phyloP scores from a whole-genome alignment of 352 stramenopile genomes.

The Phytopythium kandeliae region DNA sequence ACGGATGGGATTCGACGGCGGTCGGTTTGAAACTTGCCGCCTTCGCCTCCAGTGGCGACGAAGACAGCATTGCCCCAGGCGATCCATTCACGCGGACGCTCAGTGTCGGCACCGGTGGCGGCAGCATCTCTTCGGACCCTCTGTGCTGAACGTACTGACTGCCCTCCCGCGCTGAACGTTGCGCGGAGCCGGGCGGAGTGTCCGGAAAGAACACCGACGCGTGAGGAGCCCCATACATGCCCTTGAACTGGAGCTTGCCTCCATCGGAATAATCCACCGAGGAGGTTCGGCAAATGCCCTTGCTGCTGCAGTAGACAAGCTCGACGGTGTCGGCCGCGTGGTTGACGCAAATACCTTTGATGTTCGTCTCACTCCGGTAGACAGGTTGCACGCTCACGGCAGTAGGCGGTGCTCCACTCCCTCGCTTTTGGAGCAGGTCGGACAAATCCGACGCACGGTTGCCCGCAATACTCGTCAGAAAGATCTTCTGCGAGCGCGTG shows the following conservation, averaged over 20 bases:
- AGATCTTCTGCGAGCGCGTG: slow-evolving; percentile 61
- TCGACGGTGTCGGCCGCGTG: slow-evolving; percentile 42
- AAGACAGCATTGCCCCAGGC: slow-evolving; percentile 9
- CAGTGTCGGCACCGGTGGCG: slow-evolving; percentile 1
- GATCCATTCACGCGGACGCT: slow-evolving; percentile 6
- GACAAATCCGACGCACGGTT: slow-evolving; percentile 42
- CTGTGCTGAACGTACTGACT: not conserved
- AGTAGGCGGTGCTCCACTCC: slow-evolving; percentile 9
- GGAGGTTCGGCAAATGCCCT: slow-evolving; percentile 62
- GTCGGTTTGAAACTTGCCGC: slow-evolving; percentile 71
- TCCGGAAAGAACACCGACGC: slow-evolving; percentile 27
- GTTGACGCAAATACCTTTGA: slow-evolving; percentile 85
- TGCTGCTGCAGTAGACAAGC: slow-evolving; percentile 71
- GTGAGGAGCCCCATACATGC: slow-evolving; percentile 61
- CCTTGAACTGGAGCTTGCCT: slow-evolving; percentile 77
- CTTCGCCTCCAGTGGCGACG: slow-evolving; percentile 31
- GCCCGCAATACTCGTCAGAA: slow-evolving; percentile 38
- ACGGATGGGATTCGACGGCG: slow-evolving; percentile 66
- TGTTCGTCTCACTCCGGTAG: slow-evolving; percentile 76
- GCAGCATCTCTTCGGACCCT: slow-evolving; percentile 2
- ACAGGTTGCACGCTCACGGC: slow-evolving; percentile 50
- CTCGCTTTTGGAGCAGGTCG: slow-evolving; percentile 56
- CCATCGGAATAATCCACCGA: slow-evolving; percentile 65
- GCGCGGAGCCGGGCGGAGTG: not conserved
- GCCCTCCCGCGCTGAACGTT: not conserved